Conservation (phyloP, 1,284 basidiomycete genomes). For the Papiliotrema laurentii region DNA sequence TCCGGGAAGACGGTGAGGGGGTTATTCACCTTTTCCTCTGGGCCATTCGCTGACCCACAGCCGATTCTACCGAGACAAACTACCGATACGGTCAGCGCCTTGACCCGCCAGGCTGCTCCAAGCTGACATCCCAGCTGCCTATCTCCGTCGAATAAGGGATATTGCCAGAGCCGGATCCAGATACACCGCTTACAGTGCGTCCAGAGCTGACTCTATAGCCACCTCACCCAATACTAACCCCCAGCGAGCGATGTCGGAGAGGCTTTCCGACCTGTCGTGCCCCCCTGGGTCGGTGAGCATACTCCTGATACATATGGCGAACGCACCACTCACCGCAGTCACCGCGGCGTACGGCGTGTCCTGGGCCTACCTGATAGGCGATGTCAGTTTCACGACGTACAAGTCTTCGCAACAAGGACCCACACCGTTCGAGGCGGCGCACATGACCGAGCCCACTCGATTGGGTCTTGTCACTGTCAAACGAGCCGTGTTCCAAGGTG, state of each 20-base stretch:
- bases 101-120: not conserved
- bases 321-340: slow-evolving; percentile 20
- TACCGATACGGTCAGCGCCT: slow-evolving; percentile 41
- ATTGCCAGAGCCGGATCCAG: slow-evolving; percentile 67
- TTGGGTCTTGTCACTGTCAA: slow-evolving; percentile 67
- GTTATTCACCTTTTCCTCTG: not conserved
- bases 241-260: slow-evolving; percentile 87
- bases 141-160: slow-evolving; percentile 71
- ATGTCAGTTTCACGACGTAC: slow-evolving; percentile 88
- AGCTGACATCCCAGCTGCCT: slow-evolving; percentile 61
- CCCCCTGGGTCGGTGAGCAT: slow-evolving; percentile 58
- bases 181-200: slow-evolving; percentile 73
- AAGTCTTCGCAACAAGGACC: slow-evolving; percentile 73
- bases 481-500: slow-evolving; percentile 77
- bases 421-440: slow-evolving; percentile 63
- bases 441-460: slow-evolving; percentile 71
- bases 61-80: slow-evolving; percentile 47
- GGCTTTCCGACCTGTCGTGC: slow-evolving; percentile 82
- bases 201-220: not conserved
- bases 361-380: slow-evolving; percentile 70
- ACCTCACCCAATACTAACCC: slow-evolving; percentile 19
- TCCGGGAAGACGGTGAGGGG: slow-evolving; percentile 23
- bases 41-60: slow-evolving; percentile 13
- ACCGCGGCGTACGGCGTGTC: slow-evolving; percentile 72
- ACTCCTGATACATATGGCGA: not conserved